Conservation (phyloP, 2,329 filamentous ascomycete species). For the Aureobasidium melanogenum region DNA sequence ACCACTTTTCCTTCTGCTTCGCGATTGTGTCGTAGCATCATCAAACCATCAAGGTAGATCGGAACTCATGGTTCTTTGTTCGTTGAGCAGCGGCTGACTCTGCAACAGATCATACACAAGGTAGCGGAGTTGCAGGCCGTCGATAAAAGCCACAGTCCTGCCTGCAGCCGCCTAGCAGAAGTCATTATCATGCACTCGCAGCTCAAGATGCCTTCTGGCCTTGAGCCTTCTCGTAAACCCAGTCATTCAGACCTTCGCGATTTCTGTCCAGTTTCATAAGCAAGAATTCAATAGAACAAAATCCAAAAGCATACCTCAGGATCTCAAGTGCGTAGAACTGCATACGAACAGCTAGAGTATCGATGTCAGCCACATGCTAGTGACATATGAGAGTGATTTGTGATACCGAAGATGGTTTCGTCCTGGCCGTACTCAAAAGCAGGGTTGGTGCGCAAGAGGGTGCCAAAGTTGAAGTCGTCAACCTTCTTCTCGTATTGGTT, state of each 20-base stretch:
- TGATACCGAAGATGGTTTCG: constrained; percentile 80
- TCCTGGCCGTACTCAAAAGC: constrained; percentile 80
- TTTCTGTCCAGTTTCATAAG: constrained; percentile 47
- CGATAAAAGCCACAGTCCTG: neutral
- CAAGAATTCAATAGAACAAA: constrained; percentile 2
- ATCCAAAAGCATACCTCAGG: constrained; percentile 44
- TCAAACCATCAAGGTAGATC: neutral
- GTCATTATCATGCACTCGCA: neutral
- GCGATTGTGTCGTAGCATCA: neutral
- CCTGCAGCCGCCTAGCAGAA: neutral
- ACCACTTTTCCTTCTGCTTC: neutral
- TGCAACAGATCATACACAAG: neutral
- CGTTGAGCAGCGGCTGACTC: neutral
- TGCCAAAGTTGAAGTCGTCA: constrained; percentile 98
- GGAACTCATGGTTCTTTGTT: neutral
- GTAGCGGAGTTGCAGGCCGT: neutral
- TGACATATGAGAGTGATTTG: neutral
- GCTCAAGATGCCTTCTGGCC: constrained; percentile 41
- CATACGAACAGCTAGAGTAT: constrained; percentile 54
- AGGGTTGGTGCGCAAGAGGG: constrained; percentile 72
- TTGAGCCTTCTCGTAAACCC: constrained; percentile 83
- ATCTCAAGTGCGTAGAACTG: constrained; percentile 77
- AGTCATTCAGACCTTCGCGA: constrained; percentile 83
- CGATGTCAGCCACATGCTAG: neutral
- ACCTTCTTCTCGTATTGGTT: constrained; percentile 87